Evolutionary conservation across 495 filamentous ascomycete species (phyloP), one percentile per base, ranked within the genome.

Genomic region (Amorphotheca resinae): DNA sequence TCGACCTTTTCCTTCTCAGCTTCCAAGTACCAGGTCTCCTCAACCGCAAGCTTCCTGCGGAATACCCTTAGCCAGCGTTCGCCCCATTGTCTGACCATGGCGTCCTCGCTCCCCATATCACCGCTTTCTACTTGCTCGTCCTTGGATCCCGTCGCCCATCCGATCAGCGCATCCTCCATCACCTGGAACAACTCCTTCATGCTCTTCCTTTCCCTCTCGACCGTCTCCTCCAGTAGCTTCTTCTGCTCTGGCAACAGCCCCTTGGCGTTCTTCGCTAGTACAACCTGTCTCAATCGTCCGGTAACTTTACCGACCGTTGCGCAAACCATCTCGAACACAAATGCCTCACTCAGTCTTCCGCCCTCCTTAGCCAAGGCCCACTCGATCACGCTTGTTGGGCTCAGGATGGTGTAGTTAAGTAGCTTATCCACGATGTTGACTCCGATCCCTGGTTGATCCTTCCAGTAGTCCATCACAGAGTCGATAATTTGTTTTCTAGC

Each of bases 371-470:
- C 63, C 2, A 96, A 62, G 1, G 82, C 86, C 93, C 93, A 99
- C 55, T 89, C 75, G 45, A 95, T 70, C 32, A 99, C 87, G 22
- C 76, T 76, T 25, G 73, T 60, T 0, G 91, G 91, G 8, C 76
- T 82, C 6, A 99, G 70, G 47, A 99, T 93, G 26, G 82, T 87
- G 66, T 96, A 99, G 59, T 99, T 99, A 21, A 99, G 79, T 3
- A 99, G 70, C 64, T 95, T 96, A 67, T 99, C 91, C 42, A 96
- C 72, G 52, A 99, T 88, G 53, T 82, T 83, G 54, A 95, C 80
- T 22, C 87, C 93, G 32, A 94, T 79, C 23, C 91, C 91, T 0
- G 91, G 86, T 50, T 96, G 91, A 41, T 88, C 80, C 30, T 72
- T 70, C 91, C 91, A 99, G 65, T 95, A 96, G 11, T 79, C 74